Percentiles rank a stretch among this genome's conserved stretches.
phyloP scores from a whole-genome alignment of 2,329 filamentous ascomycete species.

The Blumeria hordei region DNA sequence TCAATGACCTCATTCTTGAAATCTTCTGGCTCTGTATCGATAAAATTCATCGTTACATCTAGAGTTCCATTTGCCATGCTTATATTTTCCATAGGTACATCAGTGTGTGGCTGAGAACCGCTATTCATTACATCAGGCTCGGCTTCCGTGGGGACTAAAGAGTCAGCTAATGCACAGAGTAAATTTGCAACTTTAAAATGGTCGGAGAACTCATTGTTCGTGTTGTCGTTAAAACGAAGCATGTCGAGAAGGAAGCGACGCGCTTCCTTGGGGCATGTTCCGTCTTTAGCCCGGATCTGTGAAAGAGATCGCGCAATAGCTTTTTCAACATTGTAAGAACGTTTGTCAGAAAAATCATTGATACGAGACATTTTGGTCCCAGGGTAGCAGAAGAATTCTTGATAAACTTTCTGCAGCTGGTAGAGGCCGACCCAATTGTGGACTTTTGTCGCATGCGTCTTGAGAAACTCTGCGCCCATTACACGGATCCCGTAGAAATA shows the following conservation, averaged over 20 bases:
- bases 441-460: slow-evolving; percentile 48
- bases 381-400: slow-evolving; percentile 67
- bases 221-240: slow-evolving; percentile 83
- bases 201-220: slow-evolving; percentile 71
- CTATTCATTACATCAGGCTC: slow-evolving; percentile 4
- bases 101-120: slow-evolving; percentile 17
- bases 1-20: slow-evolving; percentile 24
- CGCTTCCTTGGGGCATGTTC: slow-evolving; percentile 44
- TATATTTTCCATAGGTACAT: slow-evolving; percentile 18
- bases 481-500: slow-evolving; percentile 87
- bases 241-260: slow-evolving; percentile 74
- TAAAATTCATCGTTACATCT: slow-evolving; percentile 7
- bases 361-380: slow-evolving; percentile 57
- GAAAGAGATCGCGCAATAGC: slow-evolving; percentile 65
- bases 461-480: slow-evolving; percentile 58
- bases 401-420: slow-evolving; percentile 68
- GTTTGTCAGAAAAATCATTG: slow-evolving; percentile 79
- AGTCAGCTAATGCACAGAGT: slow-evolving; percentile 37
- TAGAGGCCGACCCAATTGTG: slow-evolving; percentile 55
- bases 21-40: slow-evolving; percentile 20
- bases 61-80: slow-evolving; percentile 13
- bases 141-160: slow-evolving; percentile 25
- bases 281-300: slow-evolving; percentile 36
- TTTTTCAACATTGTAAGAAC: slow-evolving; percentile 62
- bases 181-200: slow-evolving; percentile 69